A percentile compares a stretch with the other conserved stretches of the same genome.
Evolutionary conservation across 306 rosid species (phyloP).

Genomic region (Begonia fuchsioides): DNA sequence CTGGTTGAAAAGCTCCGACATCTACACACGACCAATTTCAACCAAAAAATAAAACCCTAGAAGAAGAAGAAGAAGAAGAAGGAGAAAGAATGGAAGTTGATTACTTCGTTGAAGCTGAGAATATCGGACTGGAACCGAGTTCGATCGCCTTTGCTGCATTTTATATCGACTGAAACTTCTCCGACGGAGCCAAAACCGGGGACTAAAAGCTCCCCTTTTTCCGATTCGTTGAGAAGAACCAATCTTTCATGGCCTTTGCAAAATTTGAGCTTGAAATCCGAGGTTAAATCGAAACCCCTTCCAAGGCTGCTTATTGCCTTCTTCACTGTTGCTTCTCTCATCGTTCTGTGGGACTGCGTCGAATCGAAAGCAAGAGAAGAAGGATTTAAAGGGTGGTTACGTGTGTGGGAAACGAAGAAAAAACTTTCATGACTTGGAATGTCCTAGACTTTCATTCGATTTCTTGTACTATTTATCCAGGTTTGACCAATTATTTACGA

Average conservation of each 20-base stretch:
- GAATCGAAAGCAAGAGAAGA: neutral
- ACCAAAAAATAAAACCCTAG: too few relatives aligned
- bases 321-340: constrained; percentile 21
- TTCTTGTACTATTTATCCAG: too few relatives aligned
- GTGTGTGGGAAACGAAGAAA: neutral
- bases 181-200: constrained; percentile 39
- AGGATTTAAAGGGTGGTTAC: neutral
- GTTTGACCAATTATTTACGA: too few relatives aligned
- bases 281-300: constrained; percentile 78
- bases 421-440: neutral
- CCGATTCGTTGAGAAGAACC: constrained; percentile 33
- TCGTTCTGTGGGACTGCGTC: constrained; percentile 9
- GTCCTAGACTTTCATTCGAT: too few relatives aligned
- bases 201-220: constrained; percentile 21
- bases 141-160: constrained; percentile 80
- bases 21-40: constrained; percentile 18
- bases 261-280: constrained; percentile 70
- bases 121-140: constrained; percentile 57
- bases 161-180: constrained; percentile 53
- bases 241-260: constrained; percentile 59
- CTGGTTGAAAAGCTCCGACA: constrained; percentile 68
- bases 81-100: neutral
- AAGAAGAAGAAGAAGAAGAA: constrained; percentile 1
- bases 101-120: constrained; percentile 58
- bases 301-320: constrained; percentile 54